Evolutionary conservation across 1,284 basidiomycete species (phyloP).

Genomic region (Hymenochaete sp.): DNA sequence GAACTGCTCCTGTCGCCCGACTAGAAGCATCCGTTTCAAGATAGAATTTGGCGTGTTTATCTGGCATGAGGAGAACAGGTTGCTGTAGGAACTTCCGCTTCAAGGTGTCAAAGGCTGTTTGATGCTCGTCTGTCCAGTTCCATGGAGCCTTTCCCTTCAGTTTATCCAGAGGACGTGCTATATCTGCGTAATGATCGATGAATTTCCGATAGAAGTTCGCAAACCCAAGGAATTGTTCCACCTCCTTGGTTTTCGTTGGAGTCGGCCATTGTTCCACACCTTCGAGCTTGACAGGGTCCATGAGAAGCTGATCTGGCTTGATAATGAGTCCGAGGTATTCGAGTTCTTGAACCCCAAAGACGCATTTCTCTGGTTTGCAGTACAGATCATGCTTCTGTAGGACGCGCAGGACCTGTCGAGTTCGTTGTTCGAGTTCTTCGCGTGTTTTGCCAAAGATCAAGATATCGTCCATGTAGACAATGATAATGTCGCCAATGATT

Average conservation of each 20-base stretch:
- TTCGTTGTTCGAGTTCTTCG: slow-evolving; percentile 17
- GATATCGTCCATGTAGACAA: slow-evolving; percentile 20
- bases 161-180: background rate
- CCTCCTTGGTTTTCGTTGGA: slow-evolving; percentile 17
- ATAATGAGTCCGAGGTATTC: slow-evolving; percentile 17
- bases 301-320: slow-evolving; percentile 13
- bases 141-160: background rate
- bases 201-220: slow-evolving; percentile 22
- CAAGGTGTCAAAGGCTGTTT: too few relatives aligned
- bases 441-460: slow-evolving; percentile 8
- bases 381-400: slow-evolving; percentile 21
- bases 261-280: slow-evolving; percentile 21
- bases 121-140: background rate
- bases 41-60: too few relatives aligned
- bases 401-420: slow-evolving; percentile 24
- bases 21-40: background rate
- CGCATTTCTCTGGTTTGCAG: slow-evolving; percentile 25
- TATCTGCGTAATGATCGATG: slow-evolving; percentile 16
- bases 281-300: slow-evolving; percentile 21
- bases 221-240: slow-evolving; percentile 21
- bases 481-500: slow-evolving; percentile 1
- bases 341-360: slow-evolving; percentile 21
- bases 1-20: background rate
- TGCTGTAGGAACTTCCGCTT: too few relatives aligned
- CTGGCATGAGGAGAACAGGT: too few relatives aligned